Evolutionary conservation across 495 filamentous ascomycete genomes (phyloP), one percentile per base, ranked within the genome.

Genomic region (Penicillium bovifimosum): DNA sequence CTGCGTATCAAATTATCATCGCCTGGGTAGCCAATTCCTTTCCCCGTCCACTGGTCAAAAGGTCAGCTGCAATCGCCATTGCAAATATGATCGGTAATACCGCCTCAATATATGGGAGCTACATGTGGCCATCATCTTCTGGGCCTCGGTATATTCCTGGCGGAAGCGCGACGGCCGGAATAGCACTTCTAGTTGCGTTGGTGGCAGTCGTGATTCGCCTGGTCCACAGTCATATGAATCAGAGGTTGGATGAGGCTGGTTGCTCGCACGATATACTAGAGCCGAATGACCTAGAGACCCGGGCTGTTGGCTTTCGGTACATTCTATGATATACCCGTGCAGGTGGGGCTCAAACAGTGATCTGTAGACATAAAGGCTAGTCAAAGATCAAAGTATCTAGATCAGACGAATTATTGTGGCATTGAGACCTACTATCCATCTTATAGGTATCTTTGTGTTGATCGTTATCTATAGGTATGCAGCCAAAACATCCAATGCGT

Each of bases 1-100:
- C 91, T 0, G 79, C 78, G 6, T 66, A 68, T 38, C 67, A 68
- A 45, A 70, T 70, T 38, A 70, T 70, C 40, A 74, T 91, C 10
- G 82, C 83, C 2, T 93, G 87, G 87, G 88, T 91, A 41, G 81
- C 77, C 39, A 91, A 91, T 64, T 84, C 82, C 1, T 80, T 92
- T 50, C 86, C 88, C 10, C 79, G 89, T 6, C 88, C 88, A 1
- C 81, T 87, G 1, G 85, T 87, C 13, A 95, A 95, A 49, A 59
- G 64, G n/a, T 65, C 64, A 26, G 61, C 64, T 9, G 86, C 86
- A 0, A 74, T 91, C 9, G 88, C 88, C 8, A 74, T 84, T 45
- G 88, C 88, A 62, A 93, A 91, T 55, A 86, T 87, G 28, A 75
- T 91, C 13, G 80, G 80, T 0, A 92, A 91, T 56, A 76, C 77